Evolutionary conservation across 768 basidiomycete genomes (phyloP).

Genomic region (Lactarius vividus): DNA sequence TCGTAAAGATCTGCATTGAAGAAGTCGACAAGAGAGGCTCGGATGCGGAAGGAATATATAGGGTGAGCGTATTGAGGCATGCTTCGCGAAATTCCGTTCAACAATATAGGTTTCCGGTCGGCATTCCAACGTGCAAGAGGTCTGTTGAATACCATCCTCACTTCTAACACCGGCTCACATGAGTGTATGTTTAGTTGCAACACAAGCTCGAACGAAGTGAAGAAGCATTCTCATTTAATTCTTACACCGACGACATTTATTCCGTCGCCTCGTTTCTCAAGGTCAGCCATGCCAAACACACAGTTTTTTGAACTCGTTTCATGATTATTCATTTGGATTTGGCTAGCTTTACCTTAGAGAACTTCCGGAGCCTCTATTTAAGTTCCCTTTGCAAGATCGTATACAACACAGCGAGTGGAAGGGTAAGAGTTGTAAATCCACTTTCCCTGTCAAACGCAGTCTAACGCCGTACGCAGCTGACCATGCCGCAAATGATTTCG

Average conservation of each 20-base stretch:
- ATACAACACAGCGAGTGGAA: conserved; percentile 75
- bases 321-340: not conserved
- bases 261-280: conserved; percentile 84
- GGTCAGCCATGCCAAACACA: conserved; percentile 41
- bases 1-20: conserved; percentile 73
- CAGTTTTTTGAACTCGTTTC: too few species aligned
- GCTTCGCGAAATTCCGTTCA: conserved; percentile 11
- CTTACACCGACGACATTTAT: conserved; percentile 72
- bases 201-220: conserved; percentile 88
- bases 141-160: conserved; percentile 35
- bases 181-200: conserved; percentile 53
- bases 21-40: conserved; percentile 81
- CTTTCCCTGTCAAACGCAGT: not conserved
- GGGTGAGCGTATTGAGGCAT: conserved; percentile 43
- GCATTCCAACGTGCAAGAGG: conserved; percentile 80
- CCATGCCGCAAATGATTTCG: conserved; percentile 68
- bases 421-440: conserved; percentile 43
- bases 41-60: conserved; percentile 77
- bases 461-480: conserved; percentile 46
- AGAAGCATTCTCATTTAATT: conserved; percentile 65
- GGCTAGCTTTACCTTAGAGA: conserved; percentile 75
- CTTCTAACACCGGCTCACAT: conserved; percentile 6
- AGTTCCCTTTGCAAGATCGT: conserved; percentile 74
- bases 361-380: conserved; percentile 88
- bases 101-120: conserved; percentile 69